Evolutionary conservation across 768 basidiomycete genomes (phyloP), one percentile per base, ranked within the genome.

Genomic region (Kwoniella bestiolae): DNA sequence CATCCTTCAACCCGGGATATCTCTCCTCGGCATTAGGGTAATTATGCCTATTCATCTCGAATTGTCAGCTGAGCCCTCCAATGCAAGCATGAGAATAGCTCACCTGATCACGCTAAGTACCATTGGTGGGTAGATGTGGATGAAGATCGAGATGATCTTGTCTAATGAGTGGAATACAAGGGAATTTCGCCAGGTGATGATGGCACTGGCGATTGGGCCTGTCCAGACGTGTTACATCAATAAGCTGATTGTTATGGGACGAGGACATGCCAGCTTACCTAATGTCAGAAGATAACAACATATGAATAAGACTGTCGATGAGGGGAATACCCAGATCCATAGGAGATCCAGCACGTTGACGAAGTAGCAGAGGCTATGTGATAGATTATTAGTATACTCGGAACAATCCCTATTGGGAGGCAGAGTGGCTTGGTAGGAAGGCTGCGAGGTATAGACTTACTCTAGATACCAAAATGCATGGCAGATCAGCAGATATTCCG

Each of bases 101-200:
- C 23, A 78, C 79, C 72, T 56, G 60, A 98, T 93, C 25, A 94
- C 89, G 14, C 92, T 94, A 73, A 99, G 91, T 3, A 90, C 88
- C 67, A 95, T 87, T 0, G 96, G 92, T 0, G 91, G 86, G 76
- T 96, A 97, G 62, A 98, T 89, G 78, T 99, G 96, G 32, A 99
- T 87, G 83, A 94, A 98, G 26, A 99, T 83, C 9, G 91, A 92
- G 18, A 91, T 97, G 76, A 97, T 91, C 81, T 98, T 98, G 80
- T 99, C 96, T 60, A 88, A 86, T 75, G 95, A 94, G 75, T 99
- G 96, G 83, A 99, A 99, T 2, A 99, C 96, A 25, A 99, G 87
- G 70, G 92, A 94, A 76, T 99, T 99, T 66, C 96, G 86, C 96
- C 96, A 99, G 9, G 95, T 97, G 71, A 97, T 91, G 53, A 98